These are phyloP conservation scores for Phyllostachys edulis DNA, from an alignment of 176 grass and related monocot genomes.

Conservation along the genomic window DNA sequence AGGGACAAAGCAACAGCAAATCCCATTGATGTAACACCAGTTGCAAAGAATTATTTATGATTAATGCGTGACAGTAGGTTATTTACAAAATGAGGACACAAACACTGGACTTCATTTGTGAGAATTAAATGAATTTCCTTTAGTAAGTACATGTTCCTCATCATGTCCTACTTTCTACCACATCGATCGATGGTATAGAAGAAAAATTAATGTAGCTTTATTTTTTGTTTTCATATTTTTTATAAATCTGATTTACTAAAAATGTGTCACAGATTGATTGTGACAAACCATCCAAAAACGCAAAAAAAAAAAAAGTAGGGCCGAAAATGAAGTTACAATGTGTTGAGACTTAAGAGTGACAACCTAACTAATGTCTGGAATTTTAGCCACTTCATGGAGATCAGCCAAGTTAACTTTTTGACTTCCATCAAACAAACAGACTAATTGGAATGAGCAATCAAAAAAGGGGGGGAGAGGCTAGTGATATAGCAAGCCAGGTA, in stretches of 20 bases:
- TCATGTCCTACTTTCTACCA: background rate
- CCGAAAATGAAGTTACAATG: slow-evolving; percentile 16
- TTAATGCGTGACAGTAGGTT: background rate
- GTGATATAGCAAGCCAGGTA: background rate
- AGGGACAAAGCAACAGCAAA: slow-evolving; percentile 11
- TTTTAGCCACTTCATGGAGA: background rate
- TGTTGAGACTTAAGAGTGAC: background rate
- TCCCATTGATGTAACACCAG: slow-evolving; percentile 21
- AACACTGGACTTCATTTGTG: background rate
- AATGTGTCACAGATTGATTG: background rate
- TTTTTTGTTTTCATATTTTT: background rate
- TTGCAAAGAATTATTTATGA: background rate
- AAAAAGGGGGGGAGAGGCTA: background rate
- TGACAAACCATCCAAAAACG: background rate
- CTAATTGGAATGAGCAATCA: background rate
- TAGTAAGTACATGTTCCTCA: background rate
- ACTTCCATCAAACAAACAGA: background rate
- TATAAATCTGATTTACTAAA: background rate
- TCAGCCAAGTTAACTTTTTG: background rate
- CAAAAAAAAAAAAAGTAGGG: background rate
- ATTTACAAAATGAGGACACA: background rate
- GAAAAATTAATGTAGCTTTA: background rate
- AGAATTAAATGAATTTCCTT: background rate
- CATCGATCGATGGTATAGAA: background rate
- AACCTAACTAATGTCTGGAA: slow-evolving; percentile 13